Evolutionary conservation across 192 early-diverging fungal species (phyloP), one percentile per base, ranked within the genome.

Genomic region (Lobosporangium transversale): DNA sequence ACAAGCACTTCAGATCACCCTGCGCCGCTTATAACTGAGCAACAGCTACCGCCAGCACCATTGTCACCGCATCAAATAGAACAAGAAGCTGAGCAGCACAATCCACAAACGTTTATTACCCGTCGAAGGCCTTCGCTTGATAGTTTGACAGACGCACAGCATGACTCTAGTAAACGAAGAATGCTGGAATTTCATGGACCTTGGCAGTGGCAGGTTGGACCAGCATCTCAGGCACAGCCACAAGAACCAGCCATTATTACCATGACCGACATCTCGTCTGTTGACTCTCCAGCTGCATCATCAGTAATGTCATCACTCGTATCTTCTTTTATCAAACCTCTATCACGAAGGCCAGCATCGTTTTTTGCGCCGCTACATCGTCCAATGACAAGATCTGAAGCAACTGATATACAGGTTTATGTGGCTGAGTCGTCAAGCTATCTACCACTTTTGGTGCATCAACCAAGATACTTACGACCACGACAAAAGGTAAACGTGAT

Each of bases 381-480:
- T n/a, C n/a, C n/a, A n/a, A n/a, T n/a, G n/a, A n/a, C n/a, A n/a
- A 40, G 7, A 40, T 7, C 33, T 26, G 18, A 12, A 56, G 42
- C 43, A 21, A n/a, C 32, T 44, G 2, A 21, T 24, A 6, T 37
- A 42, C 56, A 33, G n/a, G 37, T 30, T 32, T 50, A 58, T 30
- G 36, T 51, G n/a, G 29, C 66, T 0, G 66, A 68, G 33, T 36
- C 64, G 2, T 53, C 42, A 8, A 18, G 52, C 5, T 68, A 49
- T 26, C 31, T 68, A 8, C 66, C 66, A 0, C 49, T 68, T n/a
- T 36, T 58, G 9, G 56, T 55, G 11, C 56, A 68, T 35, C 43
- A 40, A 24, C 66, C 66, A 3, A 43, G 66, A 23, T 68, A 68
- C 37, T 45, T 68, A n/a, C 18, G 56, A 23, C 32, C 66, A 17